Evolutionary conservation across 352 stramenopile species (phyloP), one percentile per base, ranked within the genome.

Genomic region (Pythium coloratum): DNA sequence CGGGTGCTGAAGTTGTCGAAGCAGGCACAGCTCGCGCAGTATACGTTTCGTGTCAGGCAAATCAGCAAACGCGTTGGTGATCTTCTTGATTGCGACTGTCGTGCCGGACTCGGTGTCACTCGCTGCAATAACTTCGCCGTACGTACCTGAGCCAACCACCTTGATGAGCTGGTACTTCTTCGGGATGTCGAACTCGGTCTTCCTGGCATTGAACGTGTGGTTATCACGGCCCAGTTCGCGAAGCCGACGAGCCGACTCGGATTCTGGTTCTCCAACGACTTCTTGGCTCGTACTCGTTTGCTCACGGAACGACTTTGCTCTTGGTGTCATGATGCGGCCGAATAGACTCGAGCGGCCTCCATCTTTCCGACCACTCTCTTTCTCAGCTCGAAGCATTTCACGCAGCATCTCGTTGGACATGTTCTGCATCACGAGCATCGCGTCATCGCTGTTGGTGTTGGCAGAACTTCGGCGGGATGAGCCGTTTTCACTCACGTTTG

Each of bases 81-180:
- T 91, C 72, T 98, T 98, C 76, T 98, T 98, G 67, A 98, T 98
- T 10, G 95, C 95, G 32, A 98, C 94, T 26, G 96, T 96, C 14
- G 83, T 81, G 0, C 82, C 86, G 1, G 81, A 86, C 42, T 94
- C 84, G 42, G 86, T 77, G 57, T 97, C 84, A 62, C 89, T 91
- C 20, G 86, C 86, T 59, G 86, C 86, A 24, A 94, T 86, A 4
- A 94, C 86, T 80, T 94, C 86, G 14, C 86, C 86, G 28, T 94
- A 94, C 14, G 82, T 92, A 7, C 86, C 86, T 47, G 81, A 80
- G 2, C 86, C 86, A 28, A 93, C 81, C n/a, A 89, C 85, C 66
- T 91, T 91, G 59, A 91, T 93, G 55, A 91, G 69, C 51, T 92
- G 79, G 56, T 91, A 92, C 60, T 91, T 91, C 57, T 78, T 95